A percentile compares a stretch with the other conserved stretches of the same genome.
Evolutionary conservation across 306 rosid species (phyloP).

Genomic region (Cajanus cajan): DNA sequence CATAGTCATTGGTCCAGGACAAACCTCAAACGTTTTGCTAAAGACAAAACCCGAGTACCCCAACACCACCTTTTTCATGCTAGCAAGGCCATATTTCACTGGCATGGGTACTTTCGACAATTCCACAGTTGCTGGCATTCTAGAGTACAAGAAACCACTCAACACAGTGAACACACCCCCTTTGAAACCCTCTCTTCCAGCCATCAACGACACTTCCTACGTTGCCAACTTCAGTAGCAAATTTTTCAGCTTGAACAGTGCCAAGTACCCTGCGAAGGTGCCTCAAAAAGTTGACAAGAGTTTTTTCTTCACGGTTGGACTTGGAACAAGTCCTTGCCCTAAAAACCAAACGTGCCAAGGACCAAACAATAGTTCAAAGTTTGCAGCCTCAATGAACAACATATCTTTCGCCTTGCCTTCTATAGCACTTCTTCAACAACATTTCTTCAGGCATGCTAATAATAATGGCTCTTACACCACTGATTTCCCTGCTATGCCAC

Average conservation of each 20-base stretch:
- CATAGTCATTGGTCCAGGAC: slow-evolving; percentile 59
- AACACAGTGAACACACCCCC: background rate
- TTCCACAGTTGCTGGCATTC: slow-evolving; percentile 67
- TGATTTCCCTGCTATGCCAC: slow-evolving; percentile 56
- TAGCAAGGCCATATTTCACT: slow-evolving; percentile 71
- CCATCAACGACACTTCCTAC: slow-evolving; percentile 48
- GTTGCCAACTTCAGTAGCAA: slow-evolving; percentile 49
- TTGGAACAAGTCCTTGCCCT: slow-evolving; percentile 67
- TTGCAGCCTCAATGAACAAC: slow-evolving; percentile 63
- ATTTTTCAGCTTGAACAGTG: slow-evolving; percentile 51
- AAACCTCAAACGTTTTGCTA: slow-evolving; percentile 63
- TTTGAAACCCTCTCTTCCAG: slow-evolving; percentile 52
- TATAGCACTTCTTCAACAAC: slow-evolving; percentile 60
- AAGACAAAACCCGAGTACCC: slow-evolving; percentile 48
- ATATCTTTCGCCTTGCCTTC: slow-evolving; percentile 56
- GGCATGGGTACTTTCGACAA: slow-evolving; percentile 71
- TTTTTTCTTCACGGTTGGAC: slow-evolving; percentile 64
- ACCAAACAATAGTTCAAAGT: slow-evolving; percentile 60
- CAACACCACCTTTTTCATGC: slow-evolving; percentile 57
- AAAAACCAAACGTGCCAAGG: slow-evolving; percentile 72
- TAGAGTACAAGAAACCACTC: slow-evolving; percentile 47
- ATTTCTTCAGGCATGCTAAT: slow-evolving; percentile 37
- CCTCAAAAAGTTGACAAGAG: slow-evolving; percentile 47
- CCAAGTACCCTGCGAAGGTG: slow-evolving; percentile 60
- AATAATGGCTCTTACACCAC: slow-evolving; percentile 37